Conservation (phyloP, 257 asterid species). For the Asclepias syriaca region DNA sequence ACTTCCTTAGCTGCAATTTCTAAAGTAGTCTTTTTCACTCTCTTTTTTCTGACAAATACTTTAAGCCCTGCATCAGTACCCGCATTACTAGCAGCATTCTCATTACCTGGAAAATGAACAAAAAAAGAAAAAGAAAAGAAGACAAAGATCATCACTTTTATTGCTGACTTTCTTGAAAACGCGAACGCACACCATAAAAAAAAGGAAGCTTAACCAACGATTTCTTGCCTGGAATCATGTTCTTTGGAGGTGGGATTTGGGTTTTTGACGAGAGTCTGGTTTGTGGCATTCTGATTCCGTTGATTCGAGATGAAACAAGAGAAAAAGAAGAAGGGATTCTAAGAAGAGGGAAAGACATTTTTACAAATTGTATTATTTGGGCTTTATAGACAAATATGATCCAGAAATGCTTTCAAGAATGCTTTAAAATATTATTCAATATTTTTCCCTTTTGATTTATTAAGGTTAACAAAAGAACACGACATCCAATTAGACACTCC, state of each 20-base stretch:
- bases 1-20: constrained; percentile 33
- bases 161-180: background rate
- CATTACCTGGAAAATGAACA: constrained; percentile 32
- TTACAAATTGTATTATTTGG: background rate
- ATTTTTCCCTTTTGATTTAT: too few relatives aligned
- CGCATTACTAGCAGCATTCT: constrained; percentile 17
- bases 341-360: constrained; percentile 15
- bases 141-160: background rate
- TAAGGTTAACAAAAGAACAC: too few relatives aligned
- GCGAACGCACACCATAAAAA: background rate
- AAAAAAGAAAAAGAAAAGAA: background rate
- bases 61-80: constrained; percentile 34
- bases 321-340: background rate
- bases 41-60: constrained; percentile 58
- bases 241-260: background rate
- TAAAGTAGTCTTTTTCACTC: constrained; percentile 30
- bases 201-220: background rate
- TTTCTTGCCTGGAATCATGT: constrained; percentile 14
- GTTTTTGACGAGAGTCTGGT: constrained; percentile 10
- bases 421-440: too few relatives aligned
- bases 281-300: constrained; percentile 4
- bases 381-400: background rate
- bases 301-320: constrained; percentile 10
- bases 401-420: background rate
- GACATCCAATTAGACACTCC: too few relatives aligned